A percentile compares a stretch with the other conserved stretches of the same genome.
phyloP scores from a whole-genome alignment of 441 rosid genomes.

The Populus hybrid region DNA sequence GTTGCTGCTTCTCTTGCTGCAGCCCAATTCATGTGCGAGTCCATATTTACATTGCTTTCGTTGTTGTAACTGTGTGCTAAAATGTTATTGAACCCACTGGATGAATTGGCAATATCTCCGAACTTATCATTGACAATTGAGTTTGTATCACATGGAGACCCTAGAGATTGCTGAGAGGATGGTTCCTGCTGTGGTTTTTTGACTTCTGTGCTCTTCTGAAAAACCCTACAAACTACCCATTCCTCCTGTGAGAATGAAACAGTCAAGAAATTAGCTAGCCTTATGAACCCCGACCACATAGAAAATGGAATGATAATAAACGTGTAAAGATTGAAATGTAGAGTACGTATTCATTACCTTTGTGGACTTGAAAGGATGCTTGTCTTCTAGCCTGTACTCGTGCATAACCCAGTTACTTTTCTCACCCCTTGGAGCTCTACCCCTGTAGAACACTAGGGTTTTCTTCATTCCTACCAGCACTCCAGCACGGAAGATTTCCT shows the following conservation, averaged over 20 bases:
- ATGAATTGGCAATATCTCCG: conserved; percentile 49
- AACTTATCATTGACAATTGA: conserved; percentile 53
- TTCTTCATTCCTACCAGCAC: conserved; percentile 92
- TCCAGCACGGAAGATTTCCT: conserved; percentile 56
- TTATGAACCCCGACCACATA: neutral
- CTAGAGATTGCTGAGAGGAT: conserved; percentile 62
- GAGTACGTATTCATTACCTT: conserved; percentile 14
- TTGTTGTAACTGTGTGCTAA: neutral
- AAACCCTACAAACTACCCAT: conserved; percentile 96
- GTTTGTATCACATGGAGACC: conserved; percentile 66
- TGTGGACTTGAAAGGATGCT: conserved; percentile 29
- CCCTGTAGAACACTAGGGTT: conserved; percentile 91
- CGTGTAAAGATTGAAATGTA: neutral
- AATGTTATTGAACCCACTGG: conserved; percentile 16
- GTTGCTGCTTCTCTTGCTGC: conserved; percentile 23
- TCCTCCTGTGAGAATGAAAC: conserved; percentile 58
- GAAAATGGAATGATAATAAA: neutral
- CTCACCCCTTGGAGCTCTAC: conserved; percentile 97
- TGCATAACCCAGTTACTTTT: conserved; percentile 97
- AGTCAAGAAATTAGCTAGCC: neutral
- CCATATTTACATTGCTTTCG: conserved; percentile 27
- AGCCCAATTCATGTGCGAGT: conserved; percentile 44
- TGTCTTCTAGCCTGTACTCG: conserved; percentile 80
- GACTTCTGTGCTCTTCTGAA: conserved; percentile 60
- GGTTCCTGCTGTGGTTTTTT: conserved; percentile 55